Base-by-base conservation (phyloP, 108 stramenopile genomes). In the Aurantiochytrium sp. region DNA sequence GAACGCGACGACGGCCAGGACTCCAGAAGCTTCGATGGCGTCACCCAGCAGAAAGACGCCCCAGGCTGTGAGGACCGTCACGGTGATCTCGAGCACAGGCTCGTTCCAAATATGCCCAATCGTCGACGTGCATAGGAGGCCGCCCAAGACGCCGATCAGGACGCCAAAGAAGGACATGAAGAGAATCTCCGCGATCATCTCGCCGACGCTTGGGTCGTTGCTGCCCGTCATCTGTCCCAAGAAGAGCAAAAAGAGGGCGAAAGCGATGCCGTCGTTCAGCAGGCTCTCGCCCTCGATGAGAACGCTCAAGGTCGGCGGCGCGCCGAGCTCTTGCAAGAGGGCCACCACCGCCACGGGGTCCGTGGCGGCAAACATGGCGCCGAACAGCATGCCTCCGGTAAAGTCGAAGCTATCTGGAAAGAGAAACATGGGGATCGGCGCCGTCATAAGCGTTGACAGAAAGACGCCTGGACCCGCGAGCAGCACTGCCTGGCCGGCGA, bases 401-500 rank as follows among this genome's bases (percentile, higher is more conserved):
- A 92, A 15, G 48, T 86, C 59, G 88, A 90, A 41, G 92, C 89
- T 69, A 85, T 92, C 91, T 22, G 89, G 89, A 48, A 94, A 86
- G 24, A 88, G 27, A 55, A 19, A 87, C 55, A 69, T 53, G 15
- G 87, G 24, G 48, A 92, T 52, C 12, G 54, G 15, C n/a, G 92
- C 93, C 17, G 90, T 89, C 27, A 92, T 48, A 0, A 48, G 36
- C 3, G 93, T 55, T 3, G 89, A 87, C 15, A 93, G 17, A n/a
- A 94, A 31, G 73, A 93, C 90, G 0, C 91, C 93, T 3, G 97
- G 97, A 85, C 95, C 95, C 15, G 98, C 98, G 55, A 99, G 94
- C 41, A 93, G 85, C 3, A 97, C 2, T 2, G 94, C 55, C 91
- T 97, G 96, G 1, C 24, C 10, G 24, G 96, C 52, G 0, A 90